These are phyloP conservation scores for Zygosaccharomyces siamensis DNA, from an alignment of 805 yeast species.

Conservation along the genomic window DNA sequence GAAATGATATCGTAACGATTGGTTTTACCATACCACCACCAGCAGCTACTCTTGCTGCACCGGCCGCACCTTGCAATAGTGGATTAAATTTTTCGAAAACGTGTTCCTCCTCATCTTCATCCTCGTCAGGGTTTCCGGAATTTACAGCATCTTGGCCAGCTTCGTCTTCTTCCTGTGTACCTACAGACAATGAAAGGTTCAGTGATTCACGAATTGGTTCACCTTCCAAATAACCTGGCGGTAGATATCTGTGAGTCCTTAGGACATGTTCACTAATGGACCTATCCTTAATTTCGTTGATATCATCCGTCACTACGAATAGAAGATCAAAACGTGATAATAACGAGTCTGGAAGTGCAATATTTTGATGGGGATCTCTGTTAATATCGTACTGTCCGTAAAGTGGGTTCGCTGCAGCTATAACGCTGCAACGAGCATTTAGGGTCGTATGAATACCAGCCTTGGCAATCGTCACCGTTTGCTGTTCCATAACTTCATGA, in stretches of 20 bases:
- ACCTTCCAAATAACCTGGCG: conserved; percentile 86
- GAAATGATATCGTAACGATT: conserved; percentile 72
- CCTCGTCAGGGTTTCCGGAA: conserved; percentile 33
- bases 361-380: conserved; percentile 93
- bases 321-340: conserved; percentile 94
- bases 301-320: conserved; percentile 94
- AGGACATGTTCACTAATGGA: conserved; percentile 89
- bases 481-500: conserved; percentile 99
- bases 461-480: conserved; percentile 94
- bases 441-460: conserved; percentile 97
- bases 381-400: conserved; percentile 95
- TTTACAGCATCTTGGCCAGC: conserved; percentile 21
- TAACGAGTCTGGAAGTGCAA: conserved; percentile 93
- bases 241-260: conserved; percentile 84
- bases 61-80: conserved; percentile 75
- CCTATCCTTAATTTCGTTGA: conserved; percentile 78
- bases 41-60: conserved; percentile 37
- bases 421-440: conserved; percentile 93
- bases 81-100: conserved; percentile 85
- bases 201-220: conserved; percentile 83
- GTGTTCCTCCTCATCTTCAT: conserved; percentile 46
- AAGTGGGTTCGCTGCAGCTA: conserved; percentile 97
- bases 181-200: conserved; percentile 72
- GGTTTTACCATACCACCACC: conserved; percentile 38
- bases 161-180: conserved; percentile 49